Base-by-base conservation (phyloP, 164 flowering plant species). In the Brasenia schreberi region DNA sequence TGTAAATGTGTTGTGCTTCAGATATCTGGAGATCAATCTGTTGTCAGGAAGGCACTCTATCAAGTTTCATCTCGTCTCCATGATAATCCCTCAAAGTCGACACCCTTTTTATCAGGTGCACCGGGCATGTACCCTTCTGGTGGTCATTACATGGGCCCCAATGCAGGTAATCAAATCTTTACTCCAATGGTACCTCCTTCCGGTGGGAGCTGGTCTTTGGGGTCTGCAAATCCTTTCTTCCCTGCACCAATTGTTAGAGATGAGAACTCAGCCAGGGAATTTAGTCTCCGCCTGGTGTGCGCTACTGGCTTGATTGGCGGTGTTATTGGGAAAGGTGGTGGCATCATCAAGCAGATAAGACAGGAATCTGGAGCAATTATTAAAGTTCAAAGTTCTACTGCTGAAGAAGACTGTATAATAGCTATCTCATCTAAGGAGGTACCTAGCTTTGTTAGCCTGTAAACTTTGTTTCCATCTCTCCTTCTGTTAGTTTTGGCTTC, bases 321-420 rank as follows among this genome's bases (percentile, higher is more conserved):
- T 73, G 96, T 90, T 59, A 92, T 92, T 72, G 98, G 98, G 17
- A 92, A 87, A 68, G 92, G 91, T 76, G 98, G 98, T 70, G 71
- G 73, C 5, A 82, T 88, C 66, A 90, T 92, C 59, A 92, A 92
- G 76, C 93, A 92, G 79, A 88, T 90, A 59, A 87, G 96, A 63
- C 96, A 92, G 75, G 97, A 92, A 39, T 84, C 98, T 61, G 81
- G 88, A 23, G 97, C 98, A 66, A 67, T 59, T 52, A 85, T 92
- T 44, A 90, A 90, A 74, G 96, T 92, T 65, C 94, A 92, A 77
- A 92, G 94, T 70, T 81, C 93, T 5, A 59, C 83, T 59, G 70
- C 87, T 44, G 89, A 84, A 68, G 92, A 92, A 73, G 97, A 87
- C 71, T 88, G 96, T 73, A 77, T 90, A 64, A 88, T 90, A 61